Evolutionary conservation across 768 basidiomycete species (phyloP).

Genomic region (Collybia sp.): DNA sequence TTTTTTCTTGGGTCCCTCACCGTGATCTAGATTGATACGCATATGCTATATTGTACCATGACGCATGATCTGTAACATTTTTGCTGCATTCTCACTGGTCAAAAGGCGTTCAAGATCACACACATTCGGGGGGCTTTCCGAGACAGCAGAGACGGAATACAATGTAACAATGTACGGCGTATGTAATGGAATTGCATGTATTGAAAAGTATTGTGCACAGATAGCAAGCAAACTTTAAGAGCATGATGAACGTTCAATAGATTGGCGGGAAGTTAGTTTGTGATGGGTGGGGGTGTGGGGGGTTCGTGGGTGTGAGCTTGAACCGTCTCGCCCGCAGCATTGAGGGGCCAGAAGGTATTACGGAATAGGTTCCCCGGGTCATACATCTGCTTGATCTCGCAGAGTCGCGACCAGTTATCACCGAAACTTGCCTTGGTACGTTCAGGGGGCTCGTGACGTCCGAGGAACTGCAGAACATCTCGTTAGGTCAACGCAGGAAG

Average conservation of each 20-base stretch:
- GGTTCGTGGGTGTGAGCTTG: constrained; percentile 62
- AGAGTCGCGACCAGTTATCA: constrained; percentile 67
- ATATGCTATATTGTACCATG: no score
- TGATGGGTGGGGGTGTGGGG: constrained; percentile 32
- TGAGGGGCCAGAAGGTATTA: constrained; percentile 79
- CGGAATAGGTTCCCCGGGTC: constrained; percentile 76
- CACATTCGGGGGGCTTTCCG: no score
- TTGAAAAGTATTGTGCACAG: no score
- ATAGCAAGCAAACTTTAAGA: background rate
- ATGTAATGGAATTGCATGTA: no score
- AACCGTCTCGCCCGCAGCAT: constrained; percentile 49
- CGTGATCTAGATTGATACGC: no score
- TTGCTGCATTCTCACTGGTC: no score
- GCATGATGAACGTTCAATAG: no score
- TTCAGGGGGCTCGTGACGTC: constrained; percentile 58
- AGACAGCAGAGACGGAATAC: no score
- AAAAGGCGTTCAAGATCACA: no score
- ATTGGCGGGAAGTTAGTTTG: constrained; percentile 12
- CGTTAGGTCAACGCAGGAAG: background rate
- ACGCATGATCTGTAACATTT: no score
- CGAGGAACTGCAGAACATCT: constrained; percentile 54
- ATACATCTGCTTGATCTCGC: constrained; percentile 66
- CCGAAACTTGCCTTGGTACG: constrained; percentile 69
- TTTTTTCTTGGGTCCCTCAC: no score
- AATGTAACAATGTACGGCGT: no score